These are phyloP conservation scores for Xylaria sp. DNA, from an alignment of 2,329 filamentous ascomycete species.

Conservation along the genomic window DNA sequence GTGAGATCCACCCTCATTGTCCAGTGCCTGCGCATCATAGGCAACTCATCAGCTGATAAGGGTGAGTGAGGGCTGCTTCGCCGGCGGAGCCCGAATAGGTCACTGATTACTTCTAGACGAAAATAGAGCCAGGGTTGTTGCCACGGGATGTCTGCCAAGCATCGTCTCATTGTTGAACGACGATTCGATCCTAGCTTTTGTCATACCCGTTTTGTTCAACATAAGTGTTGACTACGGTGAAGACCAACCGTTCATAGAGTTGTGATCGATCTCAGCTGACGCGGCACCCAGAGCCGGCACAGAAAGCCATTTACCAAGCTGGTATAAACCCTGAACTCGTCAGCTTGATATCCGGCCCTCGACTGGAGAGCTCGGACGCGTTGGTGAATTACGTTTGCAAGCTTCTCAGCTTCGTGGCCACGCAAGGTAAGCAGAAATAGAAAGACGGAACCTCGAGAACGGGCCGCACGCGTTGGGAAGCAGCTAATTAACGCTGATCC, in stretches of 20 bases:
- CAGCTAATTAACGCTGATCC: slow-evolving; percentile 27
- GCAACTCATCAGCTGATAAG: slow-evolving; percentile 67
- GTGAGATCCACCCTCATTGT: slow-evolving; percentile 53
- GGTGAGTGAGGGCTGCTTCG: slow-evolving; percentile 33
- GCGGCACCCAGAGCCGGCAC: slow-evolving; percentile 57
- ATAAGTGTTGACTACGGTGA: slow-evolving; percentile 67
- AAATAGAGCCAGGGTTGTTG: slow-evolving; percentile 62
- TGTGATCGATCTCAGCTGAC: slow-evolving; percentile 25
- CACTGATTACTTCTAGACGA: slow-evolving; percentile 51
- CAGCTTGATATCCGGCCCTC: slow-evolving; percentile 53
- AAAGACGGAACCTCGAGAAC: not conserved
- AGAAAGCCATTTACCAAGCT: slow-evolving; percentile 59
- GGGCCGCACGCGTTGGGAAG: not conserved
- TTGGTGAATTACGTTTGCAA: slow-evolving; percentile 62
- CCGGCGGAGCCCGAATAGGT: not conserved
- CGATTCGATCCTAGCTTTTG: slow-evolving; percentile 55
- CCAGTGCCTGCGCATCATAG: slow-evolving; percentile 62
- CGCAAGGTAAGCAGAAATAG: slow-evolving; percentile 48
- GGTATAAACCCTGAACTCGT: slow-evolving; percentile 57
- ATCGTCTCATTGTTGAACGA: slow-evolving; percentile 56
- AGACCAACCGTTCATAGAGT: slow-evolving; percentile 22
- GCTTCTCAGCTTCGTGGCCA: slow-evolving; percentile 59
- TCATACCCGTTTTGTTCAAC: slow-evolving; percentile 66
- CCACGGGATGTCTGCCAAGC: slow-evolving; percentile 52
- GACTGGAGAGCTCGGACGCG: slow-evolving; percentile 47